Conservation (phyloP, 306 rosid genomes). For the Malus sylvestris region DNA sequence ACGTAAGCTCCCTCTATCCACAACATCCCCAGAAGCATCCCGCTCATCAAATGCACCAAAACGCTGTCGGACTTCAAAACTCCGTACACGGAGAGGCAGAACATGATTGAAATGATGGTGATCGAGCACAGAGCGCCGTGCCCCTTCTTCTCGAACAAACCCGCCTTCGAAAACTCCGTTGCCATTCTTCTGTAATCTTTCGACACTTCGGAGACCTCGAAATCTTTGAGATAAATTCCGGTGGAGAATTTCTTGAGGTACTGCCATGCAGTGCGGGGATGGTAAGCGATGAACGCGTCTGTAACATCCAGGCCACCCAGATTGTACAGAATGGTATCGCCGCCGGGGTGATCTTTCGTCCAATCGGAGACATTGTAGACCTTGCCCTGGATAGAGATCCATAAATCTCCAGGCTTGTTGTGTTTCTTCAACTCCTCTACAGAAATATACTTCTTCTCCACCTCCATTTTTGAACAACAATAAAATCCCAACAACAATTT, state of each 20-base stretch:
- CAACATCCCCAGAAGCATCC: constrained; percentile 21
- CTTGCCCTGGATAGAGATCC: constrained; percentile 39
- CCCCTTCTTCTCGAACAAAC: constrained; percentile 40
- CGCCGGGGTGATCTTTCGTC: constrained; percentile 33
- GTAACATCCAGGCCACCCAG: constrained; percentile 30
- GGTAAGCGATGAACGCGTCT: constrained; percentile 33
- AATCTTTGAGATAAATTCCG: constrained; percentile 23
- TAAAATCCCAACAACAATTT: not conserved
- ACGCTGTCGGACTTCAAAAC: constrained; percentile 30
- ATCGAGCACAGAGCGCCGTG: constrained; percentile 17
- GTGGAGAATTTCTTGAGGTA: constrained; percentile 20
- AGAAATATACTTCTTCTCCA: constrained; percentile 18
- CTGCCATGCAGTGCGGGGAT: constrained; percentile 31
- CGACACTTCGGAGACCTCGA: constrained; percentile 24
- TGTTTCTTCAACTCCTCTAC: constrained; percentile 28
- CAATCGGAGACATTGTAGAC: constrained; percentile 31
- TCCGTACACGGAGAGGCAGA: constrained; percentile 16
- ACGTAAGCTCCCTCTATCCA: constrained; percentile 31
- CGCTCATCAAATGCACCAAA: constrained; percentile 26
- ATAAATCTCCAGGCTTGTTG: constrained; percentile 25
- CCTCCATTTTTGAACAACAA: constrained; percentile 2
- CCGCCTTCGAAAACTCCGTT: constrained; percentile 16
- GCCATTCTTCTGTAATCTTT: constrained; percentile 22
- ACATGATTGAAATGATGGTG: constrained; percentile 1
- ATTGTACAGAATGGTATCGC: constrained; percentile 10